Evolutionary conservation across 148 eudicot genomes (phyloP), one percentile per base, ranked within the genome.

Genomic region (Beta vulgaris): DNA sequence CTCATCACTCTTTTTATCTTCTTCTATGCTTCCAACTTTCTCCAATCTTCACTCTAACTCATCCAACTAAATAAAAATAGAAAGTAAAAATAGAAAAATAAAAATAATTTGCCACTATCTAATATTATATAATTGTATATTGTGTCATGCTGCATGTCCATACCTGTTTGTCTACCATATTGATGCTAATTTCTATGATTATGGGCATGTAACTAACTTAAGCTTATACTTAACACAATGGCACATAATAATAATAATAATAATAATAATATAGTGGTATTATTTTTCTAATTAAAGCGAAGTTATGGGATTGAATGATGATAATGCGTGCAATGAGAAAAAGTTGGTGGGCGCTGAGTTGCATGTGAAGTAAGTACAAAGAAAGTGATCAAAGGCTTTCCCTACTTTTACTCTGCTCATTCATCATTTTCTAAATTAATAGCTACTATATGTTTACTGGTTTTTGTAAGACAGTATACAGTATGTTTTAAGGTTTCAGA

Each of bases 311-410:
- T 62, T 69, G 62, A 57, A 76, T 76, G 65, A 76, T 76, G 68
- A 44, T 55, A 76, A 76, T 76, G 44, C 68, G 68, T 76, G 79
- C 68, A 32, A n/a, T 40, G 58, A 76, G 68, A 69, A 58, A 76
- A 69, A 43, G 59, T 69, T 76, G 79, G 73, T 57, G 67, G 64
- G 66, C 72, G 66, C 66, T 76, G 54, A 76, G 79, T 76, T 76
- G 67, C 65, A 76, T 76, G 79, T 69, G 74, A 72, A 65, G 49
- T 65, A 64, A 75, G 74, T 76, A 71, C 73, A 57, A 76, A 68
- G 37, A 76, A 48, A 68, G 26, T 68, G 43, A 76, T 76, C 69
- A 54, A 35, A 43, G 25, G 2, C 51, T 16, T 31, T 25, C 25
- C 78, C 71, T 48, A 34, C 48, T 53, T 75, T 66, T 65, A 36